Evolutionary conservation across 2,329 filamentous ascomycete genomes (phyloP).

Genomic region (Colletotrichum cordylinicola): DNA sequence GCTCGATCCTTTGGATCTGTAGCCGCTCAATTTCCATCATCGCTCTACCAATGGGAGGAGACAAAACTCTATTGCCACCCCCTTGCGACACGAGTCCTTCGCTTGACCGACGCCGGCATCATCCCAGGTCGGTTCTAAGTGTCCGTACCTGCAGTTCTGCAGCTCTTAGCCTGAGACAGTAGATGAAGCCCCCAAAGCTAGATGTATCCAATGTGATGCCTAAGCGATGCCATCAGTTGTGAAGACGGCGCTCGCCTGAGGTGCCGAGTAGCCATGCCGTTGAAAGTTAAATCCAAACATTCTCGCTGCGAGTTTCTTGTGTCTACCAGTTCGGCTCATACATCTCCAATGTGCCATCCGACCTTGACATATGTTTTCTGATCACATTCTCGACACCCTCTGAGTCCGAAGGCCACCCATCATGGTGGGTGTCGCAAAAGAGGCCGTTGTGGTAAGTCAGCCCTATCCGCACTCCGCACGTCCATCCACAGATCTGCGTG

Average conservation of each 20-base stretch:
- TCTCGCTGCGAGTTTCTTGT: not conserved
- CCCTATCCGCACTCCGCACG: not conserved
- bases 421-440: constrained; percentile 19
- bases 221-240: not conserved
- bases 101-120: not conserved
- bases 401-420: not conserved
- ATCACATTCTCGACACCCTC: not conserved
- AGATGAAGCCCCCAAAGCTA: not conserved
- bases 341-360: not conserved
- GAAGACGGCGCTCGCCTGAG: not conserved
- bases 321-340: not conserved
- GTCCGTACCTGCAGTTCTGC: not conserved
- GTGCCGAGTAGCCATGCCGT: not conserved
- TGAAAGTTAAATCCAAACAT: not conserved
- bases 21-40: not conserved
- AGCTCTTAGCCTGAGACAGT: not conserved
- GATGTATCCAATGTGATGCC: not conserved
- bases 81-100: not conserved
- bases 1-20: not conserved
- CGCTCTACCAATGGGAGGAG: not conserved
- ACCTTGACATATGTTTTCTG: not conserved
- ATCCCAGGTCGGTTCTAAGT: not conserved
- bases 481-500: not conserved
- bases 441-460: constrained; percentile 20
- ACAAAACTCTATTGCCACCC: not conserved